Evolutionary conservation across 192 early-diverging fungal genomes (phyloP).

Genomic region (Podila epicladia): DNA sequence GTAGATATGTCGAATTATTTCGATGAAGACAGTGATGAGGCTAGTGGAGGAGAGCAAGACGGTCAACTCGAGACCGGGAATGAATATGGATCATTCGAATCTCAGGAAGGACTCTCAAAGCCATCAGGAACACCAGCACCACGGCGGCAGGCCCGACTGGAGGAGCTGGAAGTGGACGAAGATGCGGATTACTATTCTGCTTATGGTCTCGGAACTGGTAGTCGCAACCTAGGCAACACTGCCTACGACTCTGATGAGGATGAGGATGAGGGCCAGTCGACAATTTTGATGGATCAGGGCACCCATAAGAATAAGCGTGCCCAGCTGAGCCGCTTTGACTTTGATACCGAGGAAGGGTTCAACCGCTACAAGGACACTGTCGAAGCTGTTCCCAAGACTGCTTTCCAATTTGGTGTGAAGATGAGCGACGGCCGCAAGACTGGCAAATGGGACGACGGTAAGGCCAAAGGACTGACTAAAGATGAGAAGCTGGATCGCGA

Average conservation of each 20-base stretch:
- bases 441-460: constrained; percentile 53
- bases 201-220: constrained; percentile 59
- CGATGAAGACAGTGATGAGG: constrained; percentile 34
- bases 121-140: neutral
- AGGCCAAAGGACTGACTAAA: constrained; percentile 29
- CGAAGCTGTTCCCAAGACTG: constrained; percentile 78
- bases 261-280: constrained; percentile 48
- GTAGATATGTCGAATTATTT: constrained; percentile 32
- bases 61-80: neutral
- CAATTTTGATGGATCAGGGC: constrained; percentile 72
- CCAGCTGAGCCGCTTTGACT: constrained; percentile 78
- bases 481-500: constrained; percentile 46
- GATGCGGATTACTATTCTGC: constrained; percentile 61
- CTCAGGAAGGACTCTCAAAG: constrained; percentile 1
- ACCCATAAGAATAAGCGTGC: constrained; percentile 75
- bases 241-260: constrained; percentile 67
- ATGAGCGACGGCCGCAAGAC: constrained; percentile 70
- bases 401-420: constrained; percentile 82
- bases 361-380: constrained; percentile 76
- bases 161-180: constrained; percentile 43
- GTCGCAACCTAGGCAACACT: constrained; percentile 48
- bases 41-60: constrained; percentile 1
- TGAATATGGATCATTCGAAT: neutral
- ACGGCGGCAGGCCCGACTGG: constrained; percentile 2
- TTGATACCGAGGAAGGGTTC: constrained; percentile 84